phyloP scores from a whole-genome alignment of 2,329 filamentous ascomycete species.

The Stemphylium lycopersici region DNA sequence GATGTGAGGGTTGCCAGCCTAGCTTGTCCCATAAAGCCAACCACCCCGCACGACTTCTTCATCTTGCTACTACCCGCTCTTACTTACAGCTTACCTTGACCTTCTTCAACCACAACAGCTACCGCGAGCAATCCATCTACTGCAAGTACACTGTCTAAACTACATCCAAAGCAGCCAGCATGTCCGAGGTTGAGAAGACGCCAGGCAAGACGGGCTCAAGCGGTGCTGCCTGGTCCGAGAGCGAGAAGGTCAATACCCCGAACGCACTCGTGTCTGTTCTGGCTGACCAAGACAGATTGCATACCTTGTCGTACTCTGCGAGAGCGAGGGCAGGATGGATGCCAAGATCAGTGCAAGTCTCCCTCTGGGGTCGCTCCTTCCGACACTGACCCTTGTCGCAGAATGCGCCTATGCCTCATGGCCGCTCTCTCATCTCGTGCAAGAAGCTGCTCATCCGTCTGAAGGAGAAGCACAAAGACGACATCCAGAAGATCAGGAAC shows the following conservation, averaged over 20 bases:
- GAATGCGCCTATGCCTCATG: constrained; percentile 31
- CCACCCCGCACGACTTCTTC: not conserved
- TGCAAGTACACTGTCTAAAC: not conserved
- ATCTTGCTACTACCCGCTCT: not conserved
- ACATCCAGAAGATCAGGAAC: constrained; percentile 30
- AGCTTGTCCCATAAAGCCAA: not conserved
- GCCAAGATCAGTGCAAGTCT: constrained; percentile 21
- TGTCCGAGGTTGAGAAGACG: constrained; percentile 11
- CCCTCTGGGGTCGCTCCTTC: not conserved
- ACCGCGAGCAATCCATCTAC: not conserved
- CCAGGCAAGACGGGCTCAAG: constrained; percentile 17
- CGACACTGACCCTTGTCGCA: constrained; percentile 10
- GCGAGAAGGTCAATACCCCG: constrained; percentile 20
- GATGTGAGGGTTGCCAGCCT: not conserved
- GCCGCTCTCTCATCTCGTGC: constrained; percentile 33
- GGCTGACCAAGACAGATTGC: constrained; percentile 23
- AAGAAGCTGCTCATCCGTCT: constrained; percentile 31
- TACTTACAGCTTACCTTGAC: not conserved
- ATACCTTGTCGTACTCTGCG: constrained; percentile 28
- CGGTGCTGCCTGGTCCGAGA: constrained; percentile 29
- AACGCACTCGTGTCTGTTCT: not conserved
- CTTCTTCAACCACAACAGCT: not conserved
- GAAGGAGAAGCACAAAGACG: constrained; percentile 31
- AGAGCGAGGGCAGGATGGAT: constrained; percentile 26
- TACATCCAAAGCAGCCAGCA: constrained; percentile 1